These are phyloP conservation scores for Rubia yunnanensis DNA, from an alignment of 257 asterid genomes.

Conservation along the genomic window DNA sequence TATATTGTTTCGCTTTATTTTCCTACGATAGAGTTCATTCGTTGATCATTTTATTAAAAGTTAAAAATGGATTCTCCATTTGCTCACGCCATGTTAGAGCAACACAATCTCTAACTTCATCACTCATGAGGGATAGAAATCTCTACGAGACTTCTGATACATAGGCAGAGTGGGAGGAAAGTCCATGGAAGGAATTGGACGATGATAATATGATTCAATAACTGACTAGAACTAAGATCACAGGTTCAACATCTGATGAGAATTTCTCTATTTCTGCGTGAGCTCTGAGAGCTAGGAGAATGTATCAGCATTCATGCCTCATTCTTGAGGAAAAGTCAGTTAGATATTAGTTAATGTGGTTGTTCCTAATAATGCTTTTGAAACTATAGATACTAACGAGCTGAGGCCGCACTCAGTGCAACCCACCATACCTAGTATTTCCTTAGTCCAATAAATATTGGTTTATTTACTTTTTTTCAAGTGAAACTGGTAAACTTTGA, in stretches of 20 bases:
- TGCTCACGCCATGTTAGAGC: background rate
- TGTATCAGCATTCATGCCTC: conserved; percentile 30
- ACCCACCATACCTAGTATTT: no score
- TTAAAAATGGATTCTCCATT: background rate
- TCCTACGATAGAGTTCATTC: no score
- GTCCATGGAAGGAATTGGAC: conserved; percentile 24
- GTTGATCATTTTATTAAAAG: background rate
- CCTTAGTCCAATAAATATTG: no score
- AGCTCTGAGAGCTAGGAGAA: conserved; percentile 21
- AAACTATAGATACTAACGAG: conserved; percentile 6
- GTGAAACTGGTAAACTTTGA: no score
- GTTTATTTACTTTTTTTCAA: no score
- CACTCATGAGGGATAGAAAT: conserved; percentile 19
- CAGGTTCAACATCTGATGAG: conserved; percentile 5
- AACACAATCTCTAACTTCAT: conserved; percentile 17
- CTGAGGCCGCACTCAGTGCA: no score
- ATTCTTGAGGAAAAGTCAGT: conserved; percentile 43
- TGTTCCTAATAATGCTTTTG: conserved; percentile 24
- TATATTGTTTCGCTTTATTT: background rate
- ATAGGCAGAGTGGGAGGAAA: conserved; percentile 42
- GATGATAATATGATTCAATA: background rate
- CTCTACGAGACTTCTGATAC: conserved; percentile 69
- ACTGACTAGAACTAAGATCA: conserved; percentile 14
- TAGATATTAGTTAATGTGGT: conserved; percentile 53
- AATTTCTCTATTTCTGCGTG: background rate